Evolutionary conservation across 2,329 filamentous ascomycete genomes (phyloP).

Genomic region (Helotiales sp.): DNA sequence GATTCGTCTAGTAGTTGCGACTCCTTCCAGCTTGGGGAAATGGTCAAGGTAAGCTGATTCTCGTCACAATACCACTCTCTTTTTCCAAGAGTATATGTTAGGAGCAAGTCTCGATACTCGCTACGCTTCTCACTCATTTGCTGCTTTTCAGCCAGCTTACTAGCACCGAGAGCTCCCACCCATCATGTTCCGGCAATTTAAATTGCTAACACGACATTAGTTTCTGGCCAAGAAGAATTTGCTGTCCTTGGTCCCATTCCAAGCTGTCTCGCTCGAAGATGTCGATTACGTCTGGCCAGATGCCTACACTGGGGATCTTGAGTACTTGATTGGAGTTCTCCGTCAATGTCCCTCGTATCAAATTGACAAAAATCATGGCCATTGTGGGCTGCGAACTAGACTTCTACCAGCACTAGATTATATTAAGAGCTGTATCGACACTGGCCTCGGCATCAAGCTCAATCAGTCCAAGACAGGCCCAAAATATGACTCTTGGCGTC

Average conservation of each 20-base stretch:
- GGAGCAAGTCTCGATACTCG: too few species aligned
- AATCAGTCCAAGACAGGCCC: slow-evolving; percentile 26
- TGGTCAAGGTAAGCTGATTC: too few species aligned
- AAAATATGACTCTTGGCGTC: slow-evolving; percentile 29
- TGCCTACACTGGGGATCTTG: slow-evolving; percentile 58
- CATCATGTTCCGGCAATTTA: too few species aligned
- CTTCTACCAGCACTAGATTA: slow-evolving; percentile 67
- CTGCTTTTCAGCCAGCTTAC: too few species aligned
- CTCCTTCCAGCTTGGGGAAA: slow-evolving; percentile 76
- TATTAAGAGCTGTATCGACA: slow-evolving; percentile 56
- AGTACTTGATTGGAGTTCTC: slow-evolving; percentile 58
- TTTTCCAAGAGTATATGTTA: too few species aligned
- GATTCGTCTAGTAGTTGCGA: slow-evolving; percentile 72
- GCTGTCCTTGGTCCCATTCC: slow-evolving; percentile 58
- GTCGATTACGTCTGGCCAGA: slow-evolving; percentile 34
- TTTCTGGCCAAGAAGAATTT: slow-evolving; percentile 66
- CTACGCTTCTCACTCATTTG: too few species aligned
- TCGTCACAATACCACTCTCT: too few species aligned
- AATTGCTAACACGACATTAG: too few species aligned
- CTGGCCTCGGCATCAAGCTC: slow-evolving; percentile 27
- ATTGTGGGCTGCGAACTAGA: slow-evolving; percentile 69
- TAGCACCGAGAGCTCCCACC: too few species aligned
- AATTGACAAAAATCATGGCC: slow-evolving; percentile 70
- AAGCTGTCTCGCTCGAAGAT: slow-evolving; percentile 44
- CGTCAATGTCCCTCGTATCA: slow-evolving; percentile 72